Percentiles rank a stretch among this genome's conserved stretches.
These are phyloP conservation scores for Dendrocalamus sinicus DNA, from an alignment of 176 grass and related monocot genomes.

Conservation along the genomic window DNA sequence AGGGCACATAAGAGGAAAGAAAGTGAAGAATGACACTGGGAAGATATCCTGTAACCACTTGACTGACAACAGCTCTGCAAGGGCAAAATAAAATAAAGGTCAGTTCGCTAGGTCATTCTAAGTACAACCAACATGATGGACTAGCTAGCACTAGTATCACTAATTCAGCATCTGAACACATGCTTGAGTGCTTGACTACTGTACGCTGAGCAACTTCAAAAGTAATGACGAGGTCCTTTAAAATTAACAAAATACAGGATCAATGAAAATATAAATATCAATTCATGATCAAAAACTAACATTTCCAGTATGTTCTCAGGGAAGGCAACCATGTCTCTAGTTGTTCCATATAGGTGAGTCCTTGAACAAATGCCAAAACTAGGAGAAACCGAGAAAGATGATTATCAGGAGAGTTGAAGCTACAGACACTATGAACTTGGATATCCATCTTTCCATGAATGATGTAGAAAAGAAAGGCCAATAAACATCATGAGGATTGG, in stretches of 20 bases:
- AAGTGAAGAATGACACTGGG: conserved; percentile 87
- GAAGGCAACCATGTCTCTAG: conserved; percentile 88
- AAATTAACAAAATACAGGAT: conserved; percentile 23
- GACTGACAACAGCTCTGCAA: conserved; percentile 88
- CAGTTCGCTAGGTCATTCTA: neutral
- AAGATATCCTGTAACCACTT: conserved; percentile 94
- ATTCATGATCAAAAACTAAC: conserved; percentile 53
- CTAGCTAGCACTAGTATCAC: neutral
- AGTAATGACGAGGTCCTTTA: neutral
- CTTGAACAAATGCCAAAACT: conserved; percentile 86
- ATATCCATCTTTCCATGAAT: conserved; percentile 90
- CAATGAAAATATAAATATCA: neutral
- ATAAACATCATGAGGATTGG: conserved; percentile 83
- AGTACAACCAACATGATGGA: neutral
- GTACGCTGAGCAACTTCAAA: neutral
- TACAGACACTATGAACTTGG: conserved; percentile 79
- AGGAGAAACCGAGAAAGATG: conserved; percentile 55
- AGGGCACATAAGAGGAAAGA: conserved; percentile 76
- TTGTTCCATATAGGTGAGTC: conserved; percentile 85
- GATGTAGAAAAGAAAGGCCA: conserved; percentile 96
- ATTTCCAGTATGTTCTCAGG: conserved; percentile 75
- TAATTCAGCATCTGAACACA: conserved; percentile 28
- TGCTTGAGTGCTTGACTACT: neutral
- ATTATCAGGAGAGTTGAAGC: conserved; percentile 83
- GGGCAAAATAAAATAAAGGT: conserved; percentile 35